phyloP scores from a whole-genome alignment of 2,329 filamentous ascomycete species.

The Trichoderma polysporum region DNA sequence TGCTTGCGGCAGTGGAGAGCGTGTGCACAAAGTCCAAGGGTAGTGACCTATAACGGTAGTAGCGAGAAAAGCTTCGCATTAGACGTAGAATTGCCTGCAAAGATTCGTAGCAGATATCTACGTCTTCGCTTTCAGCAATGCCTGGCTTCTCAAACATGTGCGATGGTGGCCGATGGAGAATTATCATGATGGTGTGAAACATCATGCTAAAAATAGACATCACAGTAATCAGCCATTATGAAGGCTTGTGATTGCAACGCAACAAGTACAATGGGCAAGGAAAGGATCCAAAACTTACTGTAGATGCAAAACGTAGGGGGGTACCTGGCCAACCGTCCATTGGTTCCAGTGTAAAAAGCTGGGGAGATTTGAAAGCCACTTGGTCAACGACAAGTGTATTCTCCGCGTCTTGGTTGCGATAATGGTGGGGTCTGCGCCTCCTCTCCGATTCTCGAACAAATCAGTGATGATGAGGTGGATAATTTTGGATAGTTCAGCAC shows the following conservation, averaged over 20 bases:
- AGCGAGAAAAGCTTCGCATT: constrained; percentile 44
- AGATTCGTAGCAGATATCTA: constrained; percentile 52
- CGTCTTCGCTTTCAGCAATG: constrained; percentile 43
- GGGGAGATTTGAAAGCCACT: constrained; percentile 47
- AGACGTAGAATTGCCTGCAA: constrained; percentile 46
- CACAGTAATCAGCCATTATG: constrained; percentile 23
- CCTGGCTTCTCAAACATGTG: constrained; percentile 43
- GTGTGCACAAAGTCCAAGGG: constrained; percentile 51
- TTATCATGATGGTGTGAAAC: constrained; percentile 53
- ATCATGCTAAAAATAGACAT: constrained; percentile 36
- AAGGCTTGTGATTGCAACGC: neutral
- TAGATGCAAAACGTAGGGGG: constrained; percentile 47
- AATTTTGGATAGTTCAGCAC: constrained; percentile 49
- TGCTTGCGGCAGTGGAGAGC: constrained; percentile 47
- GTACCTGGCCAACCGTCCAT: constrained; percentile 48
- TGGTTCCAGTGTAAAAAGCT: constrained; percentile 51
- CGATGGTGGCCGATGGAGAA: constrained; percentile 49
- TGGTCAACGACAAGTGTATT: constrained; percentile 47
- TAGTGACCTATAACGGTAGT: constrained; percentile 44
- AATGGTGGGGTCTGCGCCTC: constrained; percentile 41
- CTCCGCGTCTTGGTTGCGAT: constrained; percentile 44
- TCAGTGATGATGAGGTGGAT: constrained; percentile 51
- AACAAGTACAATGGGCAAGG: too few species aligned
- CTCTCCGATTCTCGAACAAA: constrained; percentile 48
- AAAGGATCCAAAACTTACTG: constrained; percentile 35